Evolutionary conservation across 768 basidiomycete genomes (phyloP).

Genomic region (Kwoniella sp.): DNA sequence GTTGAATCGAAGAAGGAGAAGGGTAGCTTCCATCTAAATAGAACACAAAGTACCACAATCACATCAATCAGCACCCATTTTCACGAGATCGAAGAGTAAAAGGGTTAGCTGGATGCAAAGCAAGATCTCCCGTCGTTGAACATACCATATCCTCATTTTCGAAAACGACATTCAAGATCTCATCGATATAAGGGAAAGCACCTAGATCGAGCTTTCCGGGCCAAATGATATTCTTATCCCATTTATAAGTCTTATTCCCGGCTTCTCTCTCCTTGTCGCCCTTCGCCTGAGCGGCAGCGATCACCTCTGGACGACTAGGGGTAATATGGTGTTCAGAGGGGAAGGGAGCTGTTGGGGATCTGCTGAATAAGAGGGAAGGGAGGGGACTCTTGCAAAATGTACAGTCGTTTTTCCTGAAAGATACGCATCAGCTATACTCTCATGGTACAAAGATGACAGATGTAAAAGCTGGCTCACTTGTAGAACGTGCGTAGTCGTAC

Average conservation of each 20-base stretch:
- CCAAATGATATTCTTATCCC: conserved; percentile 39
- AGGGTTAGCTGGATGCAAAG: background rate
- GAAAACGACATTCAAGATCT: conserved; percentile 71
- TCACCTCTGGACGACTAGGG: conserved; percentile 35
- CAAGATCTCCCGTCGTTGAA: no score
- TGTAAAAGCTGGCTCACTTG: no score
- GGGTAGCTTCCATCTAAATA: conserved; percentile 79
- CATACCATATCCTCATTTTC: conserved; percentile 70
- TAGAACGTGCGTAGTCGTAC: conserved; percentile 84
- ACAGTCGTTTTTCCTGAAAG: conserved; percentile 70
- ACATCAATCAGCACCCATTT: background rate
- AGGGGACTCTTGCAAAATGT: conserved; percentile 80
- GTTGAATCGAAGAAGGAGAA: conserved; percentile 89
- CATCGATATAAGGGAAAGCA: conserved; percentile 47
- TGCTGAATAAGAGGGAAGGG: conserved; percentile 48
- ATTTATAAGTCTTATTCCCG: conserved; percentile 33
- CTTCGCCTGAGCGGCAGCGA: conserved; percentile 37
- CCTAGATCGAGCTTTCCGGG: conserved; percentile 48
- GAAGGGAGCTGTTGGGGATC: conserved; percentile 46
- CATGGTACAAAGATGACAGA: background rate
- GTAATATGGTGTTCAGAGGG: conserved; percentile 39
- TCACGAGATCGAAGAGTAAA: background rate
- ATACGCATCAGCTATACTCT: conserved; percentile 14
- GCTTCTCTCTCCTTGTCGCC: conserved; percentile 33
- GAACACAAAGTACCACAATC: background rate